Evolutionary conservation across 176 grass and related monocot genomes (phyloP).

Genomic region (Bonia amplexicaulis): DNA sequence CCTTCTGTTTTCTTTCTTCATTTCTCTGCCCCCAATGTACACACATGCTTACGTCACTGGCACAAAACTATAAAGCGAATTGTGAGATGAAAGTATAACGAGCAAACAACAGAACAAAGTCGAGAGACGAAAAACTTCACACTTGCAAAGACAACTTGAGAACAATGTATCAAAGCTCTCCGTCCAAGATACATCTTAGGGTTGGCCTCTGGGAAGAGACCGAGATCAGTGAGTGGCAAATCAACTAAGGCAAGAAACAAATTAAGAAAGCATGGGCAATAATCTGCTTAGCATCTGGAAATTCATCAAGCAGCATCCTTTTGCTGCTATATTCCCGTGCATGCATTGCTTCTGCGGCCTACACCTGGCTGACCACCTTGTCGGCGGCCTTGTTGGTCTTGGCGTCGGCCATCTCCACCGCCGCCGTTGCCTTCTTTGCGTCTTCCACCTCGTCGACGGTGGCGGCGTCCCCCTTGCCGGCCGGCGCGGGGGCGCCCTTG

Average conservation of each 20-base stretch:
- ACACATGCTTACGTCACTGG: neutral
- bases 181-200: neutral
- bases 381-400: conserved; percentile 34
- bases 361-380: conserved; percentile 48
- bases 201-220: neutral
- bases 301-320: neutral
- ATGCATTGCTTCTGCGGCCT: neutral
- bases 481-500: conserved; percentile 41
- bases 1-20: neutral
- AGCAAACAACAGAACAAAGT: no score
- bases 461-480: conserved; percentile 26
- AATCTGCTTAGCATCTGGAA: neutral
- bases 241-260: neutral
- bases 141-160: neutral
- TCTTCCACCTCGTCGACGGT: conserved; percentile 41
- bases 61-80: neutral
- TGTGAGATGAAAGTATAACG: neutral
- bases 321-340: neutral
- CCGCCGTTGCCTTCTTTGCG: conserved; percentile 30
- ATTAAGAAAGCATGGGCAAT: neutral
- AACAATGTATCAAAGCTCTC: neutral
- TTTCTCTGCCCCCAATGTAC: neutral
- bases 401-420: conserved; percentile 40
- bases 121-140: neutral
- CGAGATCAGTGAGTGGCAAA: neutral